A percentile compares a stretch with the other conserved stretches of the same genome.
These are phyloP conservation scores for Botryotinia globosa DNA, from an alignment of 2,329 filamentous ascomycete species.

Conservation along the genomic window DNA sequence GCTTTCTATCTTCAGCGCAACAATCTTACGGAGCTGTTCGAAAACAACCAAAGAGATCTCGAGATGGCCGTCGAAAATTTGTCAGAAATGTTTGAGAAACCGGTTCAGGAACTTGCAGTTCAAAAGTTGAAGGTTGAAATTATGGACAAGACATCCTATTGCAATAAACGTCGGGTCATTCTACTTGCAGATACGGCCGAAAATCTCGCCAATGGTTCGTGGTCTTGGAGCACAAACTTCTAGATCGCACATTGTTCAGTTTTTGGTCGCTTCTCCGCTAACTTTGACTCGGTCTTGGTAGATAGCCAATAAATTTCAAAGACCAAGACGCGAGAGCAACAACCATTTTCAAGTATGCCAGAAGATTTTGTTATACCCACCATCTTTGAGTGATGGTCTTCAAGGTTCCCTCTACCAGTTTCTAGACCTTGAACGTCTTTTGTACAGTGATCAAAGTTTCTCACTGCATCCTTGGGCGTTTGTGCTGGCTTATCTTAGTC, in stretches of 20 bases:
- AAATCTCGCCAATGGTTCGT: conserved; percentile 80
- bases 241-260: conserved; percentile 3
- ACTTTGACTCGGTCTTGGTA: not conserved
- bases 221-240: conserved; percentile 28
- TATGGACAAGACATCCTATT: conserved; percentile 97
- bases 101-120: conserved; percentile 77
- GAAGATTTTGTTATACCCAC: conserved; percentile 2
- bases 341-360: not conserved
- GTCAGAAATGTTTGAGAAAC: conserved; percentile 99
- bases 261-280: not conserved
- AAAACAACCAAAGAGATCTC: conserved; percentile 97
- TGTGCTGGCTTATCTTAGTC: not conserved
- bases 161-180: conserved; percentile 87
- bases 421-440: conserved; percentile 3
- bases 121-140: conserved; percentile 96
- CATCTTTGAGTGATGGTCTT: not conserved
- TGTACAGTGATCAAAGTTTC: not conserved
- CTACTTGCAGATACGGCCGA: conserved; percentile 89
- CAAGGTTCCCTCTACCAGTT: not conserved
- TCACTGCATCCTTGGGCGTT: conserved; percentile 13
- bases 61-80: conserved; percentile 96
- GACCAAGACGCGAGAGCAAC: not conserved
- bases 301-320: not conserved
- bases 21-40: conserved; percentile 95
- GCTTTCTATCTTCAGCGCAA: conserved; percentile 96